These are phyloP conservation scores for Prunus armeniaca DNA, from an alignment of 306 rosid genomes.

Conservation along the genomic window DNA sequence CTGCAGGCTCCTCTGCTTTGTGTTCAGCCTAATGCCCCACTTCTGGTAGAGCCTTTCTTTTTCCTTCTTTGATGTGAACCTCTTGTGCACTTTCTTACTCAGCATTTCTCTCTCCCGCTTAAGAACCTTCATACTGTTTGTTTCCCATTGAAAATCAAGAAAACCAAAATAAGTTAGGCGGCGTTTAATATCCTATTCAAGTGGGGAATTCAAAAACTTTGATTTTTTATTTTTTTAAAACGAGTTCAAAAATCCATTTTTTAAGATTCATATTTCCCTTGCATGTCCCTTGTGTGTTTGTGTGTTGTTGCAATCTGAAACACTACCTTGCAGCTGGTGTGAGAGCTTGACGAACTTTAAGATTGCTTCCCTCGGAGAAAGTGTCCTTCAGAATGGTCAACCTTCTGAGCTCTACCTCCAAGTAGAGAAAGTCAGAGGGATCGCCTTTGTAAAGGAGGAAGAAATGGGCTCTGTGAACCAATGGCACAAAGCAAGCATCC, in stretches of 20 bases:
- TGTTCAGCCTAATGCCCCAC: constrained; percentile 65
- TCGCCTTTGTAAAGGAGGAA: constrained; percentile 82
- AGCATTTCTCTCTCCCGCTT: constrained; percentile 77
- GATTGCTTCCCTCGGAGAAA: constrained; percentile 37
- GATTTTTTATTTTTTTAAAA: neutral
- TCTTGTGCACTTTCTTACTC: constrained; percentile 65
- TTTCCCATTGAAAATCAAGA: neutral
- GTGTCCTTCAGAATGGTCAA: constrained; percentile 55
- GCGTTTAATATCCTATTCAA: no score
- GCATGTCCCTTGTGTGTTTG: neutral
- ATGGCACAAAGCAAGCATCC: constrained; percentile 69
- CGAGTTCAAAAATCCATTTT: neutral
- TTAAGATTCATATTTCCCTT: neutral
- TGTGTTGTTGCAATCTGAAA: constrained; percentile 9
- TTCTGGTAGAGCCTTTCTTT: constrained; percentile 54
- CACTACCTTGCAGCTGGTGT: constrained; percentile 69
- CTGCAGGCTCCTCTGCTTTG: constrained; percentile 69
- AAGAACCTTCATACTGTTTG: constrained; percentile 58
- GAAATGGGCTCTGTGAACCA: constrained; percentile 76
- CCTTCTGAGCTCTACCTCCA: constrained; percentile 80
- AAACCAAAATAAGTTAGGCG: neutral
- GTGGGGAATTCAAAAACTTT: no score
- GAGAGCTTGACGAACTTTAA: constrained; percentile 28
- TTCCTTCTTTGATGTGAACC: constrained; percentile 47
- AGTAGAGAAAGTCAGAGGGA: constrained; percentile 66